Evolutionary conservation across 2,329 filamentous ascomycete species (phyloP).

Genomic region (Aureobasidium subglaciale): DNA sequence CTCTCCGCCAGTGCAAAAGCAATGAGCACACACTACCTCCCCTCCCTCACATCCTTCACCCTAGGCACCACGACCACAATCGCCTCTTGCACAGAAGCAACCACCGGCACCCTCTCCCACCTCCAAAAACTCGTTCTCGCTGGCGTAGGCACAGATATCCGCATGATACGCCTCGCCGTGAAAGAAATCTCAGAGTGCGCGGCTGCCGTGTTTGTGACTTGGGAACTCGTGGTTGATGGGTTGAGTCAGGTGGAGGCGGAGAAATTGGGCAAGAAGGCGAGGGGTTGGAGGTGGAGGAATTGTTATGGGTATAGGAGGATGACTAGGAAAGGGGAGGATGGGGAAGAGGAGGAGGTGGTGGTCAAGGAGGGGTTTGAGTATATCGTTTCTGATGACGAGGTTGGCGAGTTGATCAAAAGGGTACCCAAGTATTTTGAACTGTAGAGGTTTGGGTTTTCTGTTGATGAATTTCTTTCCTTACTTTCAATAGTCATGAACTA

Average conservation of each 20-base stretch:
- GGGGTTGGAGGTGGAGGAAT: constrained; percentile 15
- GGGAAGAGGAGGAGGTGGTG: not conserved
- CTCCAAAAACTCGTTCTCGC: constrained; percentile 10
- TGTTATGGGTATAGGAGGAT: constrained; percentile 15
- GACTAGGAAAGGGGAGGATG: not conserved
- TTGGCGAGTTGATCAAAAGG: constrained; percentile 13
- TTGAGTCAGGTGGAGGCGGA: not conserved
- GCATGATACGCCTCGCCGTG: not conserved
- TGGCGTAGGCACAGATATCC: constrained; percentile 11
- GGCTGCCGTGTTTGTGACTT: constrained; percentile 15
- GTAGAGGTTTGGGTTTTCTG: too few relatives aligned
- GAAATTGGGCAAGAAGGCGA: not conserved
- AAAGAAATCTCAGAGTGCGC: not conserved
- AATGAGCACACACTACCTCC: constrained; percentile 13
- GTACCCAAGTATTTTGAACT: constrained; percentile 10
- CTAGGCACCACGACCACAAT: constrained; percentile 2
- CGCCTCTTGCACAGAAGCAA: not conserved
- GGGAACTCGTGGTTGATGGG: constrained; percentile 7
- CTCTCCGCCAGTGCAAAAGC: constrained; percentile 23
- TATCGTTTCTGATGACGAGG: constrained; percentile 17
- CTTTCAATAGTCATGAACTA: too few relatives aligned
- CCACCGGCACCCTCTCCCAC: constrained; percentile 1
- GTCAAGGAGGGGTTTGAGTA: constrained; percentile 10
- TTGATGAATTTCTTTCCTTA: too few relatives aligned
- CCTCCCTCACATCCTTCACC: constrained; percentile 6